Conservation (phyloP, 441 rosid species). For the Mallotus repandus region DNA sequence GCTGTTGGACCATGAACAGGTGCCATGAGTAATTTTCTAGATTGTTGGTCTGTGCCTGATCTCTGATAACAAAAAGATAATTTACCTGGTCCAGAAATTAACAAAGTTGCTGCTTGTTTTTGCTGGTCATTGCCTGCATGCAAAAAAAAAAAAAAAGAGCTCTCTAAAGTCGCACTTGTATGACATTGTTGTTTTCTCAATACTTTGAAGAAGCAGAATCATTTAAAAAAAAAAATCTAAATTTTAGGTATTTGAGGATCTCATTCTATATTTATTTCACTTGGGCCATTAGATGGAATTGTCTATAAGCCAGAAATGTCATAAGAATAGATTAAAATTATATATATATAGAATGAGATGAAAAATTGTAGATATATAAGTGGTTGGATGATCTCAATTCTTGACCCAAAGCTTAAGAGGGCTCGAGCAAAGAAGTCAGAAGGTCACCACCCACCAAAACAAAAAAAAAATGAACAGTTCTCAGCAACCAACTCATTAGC, state of each 20-base stretch:
- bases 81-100: background rate
- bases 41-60: background rate
- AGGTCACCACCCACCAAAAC: too few species aligned
- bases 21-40: background rate
- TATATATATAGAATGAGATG: too few species aligned
- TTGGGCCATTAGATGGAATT: background rate
- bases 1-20: background rate
- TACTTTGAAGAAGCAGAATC: background rate
- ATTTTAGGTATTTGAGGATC: background rate
- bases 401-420: too few species aligned
- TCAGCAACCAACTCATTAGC: constrained; percentile 21
- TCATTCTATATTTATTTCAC: background rate
- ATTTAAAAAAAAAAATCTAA: background rate
- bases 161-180: background rate
- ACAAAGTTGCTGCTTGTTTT: background rate
- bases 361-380: too few species aligned
- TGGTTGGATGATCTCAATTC: too few species aligned
- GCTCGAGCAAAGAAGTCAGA: too few species aligned
- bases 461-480: constrained; percentile 10
- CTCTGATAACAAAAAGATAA: background rate
- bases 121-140: background rate
- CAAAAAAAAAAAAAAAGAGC: too few species aligned
- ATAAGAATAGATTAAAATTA: background rate
- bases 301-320: background rate
- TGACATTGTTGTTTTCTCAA: background rate